Evolutionary conservation across 139 green algal species (phyloP), one percentile per base, ranked within the genome.

Genomic region (Chlorokybus atmophyticus): DNA sequence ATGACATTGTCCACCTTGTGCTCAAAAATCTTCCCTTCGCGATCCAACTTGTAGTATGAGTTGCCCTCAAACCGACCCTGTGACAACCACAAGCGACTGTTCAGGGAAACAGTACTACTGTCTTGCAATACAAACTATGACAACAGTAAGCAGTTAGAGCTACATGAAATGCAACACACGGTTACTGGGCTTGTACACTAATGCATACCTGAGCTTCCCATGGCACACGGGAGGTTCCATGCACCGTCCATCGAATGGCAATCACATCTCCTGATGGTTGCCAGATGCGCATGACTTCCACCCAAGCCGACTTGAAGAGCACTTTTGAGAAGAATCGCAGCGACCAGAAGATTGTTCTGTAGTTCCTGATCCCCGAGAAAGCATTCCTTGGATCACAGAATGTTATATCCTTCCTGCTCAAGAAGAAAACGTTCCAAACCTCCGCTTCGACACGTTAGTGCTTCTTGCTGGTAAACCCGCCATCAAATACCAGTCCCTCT

Each of bases 281-380:
- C 86, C 89, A 96, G 48, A 96, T 83, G 51, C 86, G 79, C 41
- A 79, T 62, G 8, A 96, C 76, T 26, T 91, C 84, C 5, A 96
- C 83, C 49, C 83, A 82, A 14, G 89, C 52, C 2, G 62, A 57
- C 17, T 62, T 78, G 68, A 96, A 95, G 60, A 96, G 94, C 6
- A 96, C 69, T 4, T 64, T 55, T 14, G 84, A 87, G 62, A 93
- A 79, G 59, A 94, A 90, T 14, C 86, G 68, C 57, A 96, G 59
- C 1, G 74, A 84, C 84, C 85, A 94, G 55, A 96, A 93, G 38
- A 96, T 82, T 19, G 76, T 57, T 30, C 81, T 76, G 79, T 96
- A 96, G 66, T 88, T 91, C 52, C 82, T 79, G 23, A 87, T 77
- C 39, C 88, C 88, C 7, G 64, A 28, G 50, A 96, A 92, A 3